A percentile compares a stretch with the other conserved stretches of the same genome.
Conservation (phyloP, 2,329 filamentous ascomycete species). For the Trichoderma brevicompactum region DNA sequence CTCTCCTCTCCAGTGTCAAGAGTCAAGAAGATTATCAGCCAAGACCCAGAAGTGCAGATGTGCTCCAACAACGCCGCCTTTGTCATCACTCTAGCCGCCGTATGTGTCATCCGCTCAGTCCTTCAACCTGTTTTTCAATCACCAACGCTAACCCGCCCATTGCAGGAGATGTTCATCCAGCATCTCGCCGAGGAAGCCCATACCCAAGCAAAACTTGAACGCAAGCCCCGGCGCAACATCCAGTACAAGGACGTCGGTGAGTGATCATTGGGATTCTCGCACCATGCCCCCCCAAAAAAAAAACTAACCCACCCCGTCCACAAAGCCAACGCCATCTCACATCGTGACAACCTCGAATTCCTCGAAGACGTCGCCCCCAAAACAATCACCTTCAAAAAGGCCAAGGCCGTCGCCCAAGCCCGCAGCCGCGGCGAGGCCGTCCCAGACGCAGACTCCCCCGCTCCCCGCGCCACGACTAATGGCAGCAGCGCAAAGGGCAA, state of each 20-base stretch:
- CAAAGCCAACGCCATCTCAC: slow-evolving; percentile 78
- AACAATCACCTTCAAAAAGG: slow-evolving; percentile 78
- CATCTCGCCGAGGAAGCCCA: slow-evolving; percentile 84
- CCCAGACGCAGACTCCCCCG: slow-evolving; percentile 34
- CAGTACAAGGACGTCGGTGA: slow-evolving; percentile 93
- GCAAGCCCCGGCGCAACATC: slow-evolving; percentile 89
- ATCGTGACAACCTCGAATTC: slow-evolving; percentile 94
- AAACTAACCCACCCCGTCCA: not conserved
- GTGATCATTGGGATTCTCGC: slow-evolving; percentile 33
- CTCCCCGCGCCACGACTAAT: slow-evolving; percentile 37
- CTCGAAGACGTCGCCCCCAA: slow-evolving; percentile 88
- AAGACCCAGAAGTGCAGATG: slow-evolving; percentile 82
- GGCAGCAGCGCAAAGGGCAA: slow-evolving; percentile 32
- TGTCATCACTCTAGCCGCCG: slow-evolving; percentile 87
- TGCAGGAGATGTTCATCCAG: slow-evolving; percentile 95
- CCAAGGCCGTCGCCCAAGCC: slow-evolving; percentile 66
- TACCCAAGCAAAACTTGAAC: slow-evolving; percentile 86
- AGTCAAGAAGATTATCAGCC: slow-evolving; percentile 92
- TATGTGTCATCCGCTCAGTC: slow-evolving; percentile 49
- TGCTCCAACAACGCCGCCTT: slow-evolving; percentile 96
- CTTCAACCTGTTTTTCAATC: not conserved
- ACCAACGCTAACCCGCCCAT: not conserved
- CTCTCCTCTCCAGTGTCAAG: slow-evolving; percentile 69
- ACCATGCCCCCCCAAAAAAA: not conserved
- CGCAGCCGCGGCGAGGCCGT: slow-evolving; percentile 49